phyloP scores from a whole-genome alignment of 2,329 filamentous ascomycete species.

The Diaporthe vexans region DNA sequence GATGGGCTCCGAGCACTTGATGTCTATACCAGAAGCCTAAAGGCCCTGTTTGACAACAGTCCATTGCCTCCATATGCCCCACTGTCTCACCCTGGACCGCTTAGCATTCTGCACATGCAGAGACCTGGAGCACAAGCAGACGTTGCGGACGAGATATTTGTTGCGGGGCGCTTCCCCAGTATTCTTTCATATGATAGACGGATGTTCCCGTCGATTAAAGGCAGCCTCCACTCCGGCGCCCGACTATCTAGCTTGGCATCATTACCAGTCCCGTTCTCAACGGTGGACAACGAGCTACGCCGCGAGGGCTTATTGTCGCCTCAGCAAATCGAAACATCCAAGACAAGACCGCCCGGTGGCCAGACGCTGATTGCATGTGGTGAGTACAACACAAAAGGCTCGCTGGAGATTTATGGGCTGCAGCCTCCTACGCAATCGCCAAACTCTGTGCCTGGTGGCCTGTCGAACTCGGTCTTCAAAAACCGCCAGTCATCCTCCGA shows the following conservation, averaged over 20 bases:
- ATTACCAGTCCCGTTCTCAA: conserved; percentile 77
- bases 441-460: conserved; percentile 48
- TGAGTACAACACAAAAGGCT: conserved; percentile 92
- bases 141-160: conserved; percentile 84
- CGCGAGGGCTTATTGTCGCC: conserved; percentile 68
- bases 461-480: conserved; percentile 69
- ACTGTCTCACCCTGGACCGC: conserved; percentile 83
- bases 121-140: conserved; percentile 64
- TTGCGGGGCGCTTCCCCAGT: conserved; percentile 89
- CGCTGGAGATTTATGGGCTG: conserved; percentile 86
- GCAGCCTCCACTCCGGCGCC: conserved; percentile 87
- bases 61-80: conserved; percentile 74
- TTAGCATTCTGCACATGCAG: conserved; percentile 85
- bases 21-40: conserved; percentile 49
- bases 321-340: conserved; percentile 67
- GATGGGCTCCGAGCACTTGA: conserved; percentile 47
- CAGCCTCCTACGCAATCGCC: conserved; percentile 44
- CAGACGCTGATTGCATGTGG: conserved; percentile 85
- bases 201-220: conserved; percentile 82
- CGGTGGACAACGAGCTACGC: conserved; percentile 71
- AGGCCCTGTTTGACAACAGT: conserved; percentile 64
- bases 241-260: conserved; percentile 80
- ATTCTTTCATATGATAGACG: conserved; percentile 92
- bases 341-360: conserved; percentile 61
- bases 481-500: conserved; percentile 88